Evolutionary conservation across 805 yeast genomes (phyloP), one percentile per base, ranked within the genome.

Genomic region (Candida railenensis): DNA sequence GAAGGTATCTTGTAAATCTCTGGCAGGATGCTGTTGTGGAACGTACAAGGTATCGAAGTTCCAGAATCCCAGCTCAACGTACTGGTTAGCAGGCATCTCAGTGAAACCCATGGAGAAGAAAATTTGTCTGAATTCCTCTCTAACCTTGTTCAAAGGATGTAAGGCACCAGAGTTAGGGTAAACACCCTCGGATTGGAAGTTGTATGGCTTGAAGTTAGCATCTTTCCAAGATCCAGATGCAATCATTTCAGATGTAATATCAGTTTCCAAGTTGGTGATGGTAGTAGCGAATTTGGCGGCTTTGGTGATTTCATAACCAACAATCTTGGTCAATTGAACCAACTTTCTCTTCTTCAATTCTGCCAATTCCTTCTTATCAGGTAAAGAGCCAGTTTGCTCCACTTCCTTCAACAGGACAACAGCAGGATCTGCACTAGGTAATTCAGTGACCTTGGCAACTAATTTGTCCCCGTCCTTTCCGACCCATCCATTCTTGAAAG

Each of bases 21-120:
- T 85, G 42, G 99, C 99, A 15, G 99, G 99, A 74, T 94, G 99
- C 74, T 94, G 98, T 74, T 94, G 99, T 47, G 99, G 99, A 46
- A 94, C 99, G 61, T 74, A 94, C 60, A 94, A 78, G 3, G 99
- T 82, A 67, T 94, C 99, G 63, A 94, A 94, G 72, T 94, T 94
- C 99, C 99, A 94, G 83, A 94, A 94, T 3, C 98, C 98, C 15
- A 94, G 81, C 65, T 94, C 99, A 44, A 94, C 99, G 66, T 91
- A 94, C 69, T 92, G 97, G 69, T 92, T 92, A 21, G 99, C 86
- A 50, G 99, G 97, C 99, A 94, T 94, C 74, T 94, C 99, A 22
- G 94, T 83, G 83, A 94, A 94, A 5, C 99, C 99, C 91, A 94
- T 83, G 34, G 94, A 83, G 73, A 94, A 92, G 82, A 94, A 94